A percentile compares a stretch with the other conserved stretches of the same genome.
phyloP scores from a whole-genome alignment of 78 protist genomes.

The Dictyostelium brefeldianum region DNA sequence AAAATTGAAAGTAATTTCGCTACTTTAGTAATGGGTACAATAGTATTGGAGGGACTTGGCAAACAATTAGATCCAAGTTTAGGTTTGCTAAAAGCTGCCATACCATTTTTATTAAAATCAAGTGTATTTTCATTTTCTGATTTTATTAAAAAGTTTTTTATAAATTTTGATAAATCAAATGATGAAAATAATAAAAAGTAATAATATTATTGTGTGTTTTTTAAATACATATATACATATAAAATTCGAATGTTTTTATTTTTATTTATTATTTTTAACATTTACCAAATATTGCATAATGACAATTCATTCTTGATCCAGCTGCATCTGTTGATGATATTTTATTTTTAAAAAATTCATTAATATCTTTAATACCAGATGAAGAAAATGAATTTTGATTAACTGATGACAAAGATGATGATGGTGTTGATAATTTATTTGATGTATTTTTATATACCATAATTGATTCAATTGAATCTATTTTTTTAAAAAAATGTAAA shows the following conservation, averaged over 20 bases:
- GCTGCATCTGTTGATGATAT: neutral
- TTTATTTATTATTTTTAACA: neutral
- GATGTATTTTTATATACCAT: constrained; percentile 6
- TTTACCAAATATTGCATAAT: neutral
- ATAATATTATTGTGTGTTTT: neutral
- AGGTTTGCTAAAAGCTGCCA: constrained; percentile 65
- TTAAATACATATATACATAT: too few species aligned
- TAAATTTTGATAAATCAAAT: neutral
- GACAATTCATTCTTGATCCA: neutral
- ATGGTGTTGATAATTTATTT: neutral
- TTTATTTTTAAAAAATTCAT: neutral
- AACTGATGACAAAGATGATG: too few species aligned
- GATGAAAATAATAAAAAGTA: neutral
- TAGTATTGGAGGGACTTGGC: constrained; percentile 83
- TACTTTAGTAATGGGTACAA: constrained; percentile 79
- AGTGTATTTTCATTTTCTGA: neutral
- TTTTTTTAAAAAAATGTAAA: neutral
- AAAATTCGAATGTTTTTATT: neutral
- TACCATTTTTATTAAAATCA: constrained; percentile 70
- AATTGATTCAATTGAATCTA: neutral
- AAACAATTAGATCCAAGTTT: constrained; percentile 81
- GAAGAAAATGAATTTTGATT: neutral
- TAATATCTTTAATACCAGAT: neutral
- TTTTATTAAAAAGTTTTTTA: neutral
- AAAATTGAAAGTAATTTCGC: constrained; percentile 81